Percentiles rank a stretch among this genome's conserved stretches.
Conservation (phyloP, 164 flowering plant species). For the Nymphaea thermarum region DNA sequence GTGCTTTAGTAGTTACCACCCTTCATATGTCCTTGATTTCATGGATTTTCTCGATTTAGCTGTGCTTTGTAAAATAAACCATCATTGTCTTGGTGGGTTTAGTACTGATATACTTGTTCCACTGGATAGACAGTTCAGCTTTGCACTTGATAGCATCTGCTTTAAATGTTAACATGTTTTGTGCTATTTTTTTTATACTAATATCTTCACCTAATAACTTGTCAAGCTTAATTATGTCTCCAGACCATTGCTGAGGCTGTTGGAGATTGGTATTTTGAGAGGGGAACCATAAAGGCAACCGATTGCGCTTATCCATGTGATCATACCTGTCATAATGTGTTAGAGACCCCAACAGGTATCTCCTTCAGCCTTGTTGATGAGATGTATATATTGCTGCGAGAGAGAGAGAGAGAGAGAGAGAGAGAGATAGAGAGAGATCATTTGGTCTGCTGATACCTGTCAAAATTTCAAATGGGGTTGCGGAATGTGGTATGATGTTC, state of each 20-base stretch:
- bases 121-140: not conserved
- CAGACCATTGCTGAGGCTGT: slow-evolving; percentile 84
- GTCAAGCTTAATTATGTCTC: not conserved
- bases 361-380: too few relatives aligned
- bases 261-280: slow-evolving; percentile 82
- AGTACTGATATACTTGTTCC: not conserved
- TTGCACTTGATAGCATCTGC: not conserved
- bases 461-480: too few relatives aligned
- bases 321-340: slow-evolving; percentile 46
- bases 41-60: not conserved
- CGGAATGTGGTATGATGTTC: too few relatives aligned
- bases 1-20: too few relatives aligned
- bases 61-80: not conserved
- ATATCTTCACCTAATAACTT: not conserved
- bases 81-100: not conserved
- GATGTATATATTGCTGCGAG: too few relatives aligned
- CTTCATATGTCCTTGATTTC: too few relatives aligned
- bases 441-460: too few relatives aligned
- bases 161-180: not conserved
- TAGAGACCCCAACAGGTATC: slow-evolving; percentile 1
- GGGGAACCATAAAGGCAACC: slow-evolving; percentile 36
- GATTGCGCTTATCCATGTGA: slow-evolving; percentile 87
- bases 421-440: too few relatives aligned
- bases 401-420: too few relatives aligned
- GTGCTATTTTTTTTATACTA: not conserved